Conservation (phyloP, 2,329 filamentous ascomycete genomes). For the Venturia effusa region DNA sequence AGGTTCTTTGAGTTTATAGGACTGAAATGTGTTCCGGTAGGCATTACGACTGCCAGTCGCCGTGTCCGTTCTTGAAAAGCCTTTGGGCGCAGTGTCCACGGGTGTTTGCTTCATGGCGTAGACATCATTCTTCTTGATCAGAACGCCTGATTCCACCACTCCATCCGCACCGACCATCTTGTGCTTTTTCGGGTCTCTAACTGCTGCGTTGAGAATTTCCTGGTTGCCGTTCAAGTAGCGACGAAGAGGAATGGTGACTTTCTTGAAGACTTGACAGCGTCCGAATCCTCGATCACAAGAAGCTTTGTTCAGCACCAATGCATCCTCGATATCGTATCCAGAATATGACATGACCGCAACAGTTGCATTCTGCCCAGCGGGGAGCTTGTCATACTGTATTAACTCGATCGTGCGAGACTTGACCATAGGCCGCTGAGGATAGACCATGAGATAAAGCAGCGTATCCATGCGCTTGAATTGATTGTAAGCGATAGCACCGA, state of each 20-base stretch:
- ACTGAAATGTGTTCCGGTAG: slow-evolving; percentile 55
- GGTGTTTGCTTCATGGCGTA: slow-evolving; percentile 88
- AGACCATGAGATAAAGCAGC: slow-evolving; percentile 90
- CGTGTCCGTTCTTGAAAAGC: slow-evolving; percentile 37
- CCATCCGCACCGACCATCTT: slow-evolving; percentile 76
- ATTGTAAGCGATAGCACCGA: slow-evolving; percentile 95
- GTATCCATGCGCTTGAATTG: slow-evolving; percentile 97
- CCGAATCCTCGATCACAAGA: slow-evolving; percentile 93
- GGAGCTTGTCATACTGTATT: slow-evolving; percentile 93
- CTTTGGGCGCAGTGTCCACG: slow-evolving; percentile 46
- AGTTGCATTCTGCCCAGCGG: slow-evolving; percentile 91
- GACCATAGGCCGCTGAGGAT: slow-evolving; percentile 94
- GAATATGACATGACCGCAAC: slow-evolving; percentile 99
- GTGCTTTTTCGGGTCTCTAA: slow-evolving; percentile 38
- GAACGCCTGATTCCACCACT: slow-evolving; percentile 73
- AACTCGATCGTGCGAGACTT: slow-evolving; percentile 95
- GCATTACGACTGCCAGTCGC: slow-evolving; percentile 50
- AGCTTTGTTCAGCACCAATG: slow-evolving; percentile 90
- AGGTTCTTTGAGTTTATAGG: slow-evolving; percentile 74
- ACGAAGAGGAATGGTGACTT: slow-evolving; percentile 77
- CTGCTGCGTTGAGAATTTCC: slow-evolving; percentile 46
- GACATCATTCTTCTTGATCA: slow-evolving; percentile 66
- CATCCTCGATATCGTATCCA: slow-evolving; percentile 98
- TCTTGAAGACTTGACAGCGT: slow-evolving; percentile 95
- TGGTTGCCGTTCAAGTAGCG: slow-evolving; percentile 73